Evolutionary conservation across 805 yeast genomes (phyloP), one percentile per base, ranked within the genome.

Genomic region (Scheffersomyces lignosus): DNA sequence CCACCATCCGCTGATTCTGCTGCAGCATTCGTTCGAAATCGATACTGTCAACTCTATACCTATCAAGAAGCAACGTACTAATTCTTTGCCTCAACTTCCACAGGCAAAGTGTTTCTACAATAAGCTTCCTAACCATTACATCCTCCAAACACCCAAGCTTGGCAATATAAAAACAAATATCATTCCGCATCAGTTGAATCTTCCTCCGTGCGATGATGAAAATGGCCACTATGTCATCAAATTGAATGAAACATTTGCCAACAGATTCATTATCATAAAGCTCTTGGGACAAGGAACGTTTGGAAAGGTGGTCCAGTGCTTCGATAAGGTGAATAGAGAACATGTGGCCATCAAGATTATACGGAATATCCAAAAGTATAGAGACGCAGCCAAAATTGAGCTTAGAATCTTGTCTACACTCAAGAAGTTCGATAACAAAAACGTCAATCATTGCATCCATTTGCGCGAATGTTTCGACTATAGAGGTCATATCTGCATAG

Each of bases 311-410:
- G 83, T 85, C 27, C 80, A 83, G 40, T 93, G 95, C n/a, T 73
- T 72, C 47, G 98, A 93, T 56, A 67, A 72, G 36, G 62, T 70
- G 14, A 70, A 77, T 30, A 67, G 78, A 18, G 70, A 73, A 36
- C 70, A 71, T 40, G 93, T 88, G 30, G 99, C 99, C 1, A 84
- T 93, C 42, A 93, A 93, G 60, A 86, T 93, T 43, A 93, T 93
- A 34, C 73, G 95, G 40, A 87, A 96, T 15, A 84, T 93, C 16
- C 96, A 89, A 16, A 87, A 95, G 66, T 93, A 93, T 60, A 74
- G 98, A 37, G 97, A 90, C 54, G 99, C 99, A 3, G 87, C 96
- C 10, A 87, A 84, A 60, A 88, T 90, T 38, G 99, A 93, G 64
- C 70, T 93, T 17, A 67, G 98, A 32, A 88, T 93, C 9, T 66